Conservation (phyloP, 768 basidiomycete species). For the Phaeotremella skinneri region DNA sequence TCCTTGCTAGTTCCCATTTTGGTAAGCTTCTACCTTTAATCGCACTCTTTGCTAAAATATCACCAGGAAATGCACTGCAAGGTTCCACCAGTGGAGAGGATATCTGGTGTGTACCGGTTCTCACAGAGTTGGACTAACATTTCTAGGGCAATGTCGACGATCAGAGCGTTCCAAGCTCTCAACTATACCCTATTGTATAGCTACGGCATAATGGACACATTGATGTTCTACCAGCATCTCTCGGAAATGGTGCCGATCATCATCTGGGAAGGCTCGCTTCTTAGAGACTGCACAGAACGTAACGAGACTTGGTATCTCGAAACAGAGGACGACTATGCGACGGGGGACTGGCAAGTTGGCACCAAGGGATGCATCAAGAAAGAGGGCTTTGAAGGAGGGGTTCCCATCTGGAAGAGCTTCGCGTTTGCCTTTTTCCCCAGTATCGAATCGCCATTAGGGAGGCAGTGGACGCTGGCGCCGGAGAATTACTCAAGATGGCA, state of each 20-base stretch:
- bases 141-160: conserved; percentile 12
- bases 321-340: not conserved
- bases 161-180: conserved; percentile 4
- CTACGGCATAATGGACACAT: conserved; percentile 12
- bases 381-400: conserved; percentile 6
- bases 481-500: conserved; percentile 3
- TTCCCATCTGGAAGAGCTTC: conserved; percentile 24
- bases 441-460: conserved; percentile 5
- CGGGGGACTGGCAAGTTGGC: not conserved
- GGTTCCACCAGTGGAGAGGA: conserved; percentile 1
- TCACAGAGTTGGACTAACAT: not conserved
- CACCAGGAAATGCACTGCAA: not conserved
- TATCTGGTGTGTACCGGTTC: conserved; percentile 1
- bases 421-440: conserved; percentile 13
- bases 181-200: conserved; percentile 15
- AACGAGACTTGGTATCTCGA: not conserved
- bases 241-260: conserved; percentile 14
- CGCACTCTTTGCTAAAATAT: too few relatives aligned
- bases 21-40: too few relatives aligned
- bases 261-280: conserved; percentile 5
- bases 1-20: conserved; percentile 25
- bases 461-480: conserved; percentile 13
- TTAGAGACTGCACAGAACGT: conserved; percentile 3
- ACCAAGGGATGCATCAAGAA: conserved; percentile 13
- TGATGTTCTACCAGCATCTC: conserved; percentile 13